A percentile compares a stretch with the other conserved stretches of the same genome.
These are phyloP conservation scores for Aspergillus thermomutatus DNA, from an alignment of 2,329 filamentous ascomycete species.

Conservation along the genomic window DNA sequence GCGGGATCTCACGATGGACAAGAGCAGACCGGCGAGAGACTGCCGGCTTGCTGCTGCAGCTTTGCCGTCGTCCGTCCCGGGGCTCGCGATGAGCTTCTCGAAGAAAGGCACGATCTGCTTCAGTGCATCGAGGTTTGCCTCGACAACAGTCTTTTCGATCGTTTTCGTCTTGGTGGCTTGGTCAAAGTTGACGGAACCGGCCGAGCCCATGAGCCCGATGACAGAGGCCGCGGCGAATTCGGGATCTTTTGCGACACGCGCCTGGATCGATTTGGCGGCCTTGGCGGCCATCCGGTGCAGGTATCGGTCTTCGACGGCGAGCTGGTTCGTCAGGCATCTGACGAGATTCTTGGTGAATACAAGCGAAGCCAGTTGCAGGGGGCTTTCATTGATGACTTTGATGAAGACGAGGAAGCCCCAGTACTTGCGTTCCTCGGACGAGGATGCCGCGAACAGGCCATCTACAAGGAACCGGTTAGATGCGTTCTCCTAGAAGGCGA, in stretches of 20 bases:
- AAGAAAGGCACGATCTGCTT: constrained; percentile 55
- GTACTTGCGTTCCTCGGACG: constrained; percentile 85
- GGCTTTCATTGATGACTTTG: constrained; percentile 61
- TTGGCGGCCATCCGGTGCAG: constrained; percentile 76
- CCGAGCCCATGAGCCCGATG: constrained; percentile 63
- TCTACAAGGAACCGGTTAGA: constrained; percentile 52
- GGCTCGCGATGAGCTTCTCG: constrained; percentile 44
- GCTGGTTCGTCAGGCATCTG: constrained; percentile 77
- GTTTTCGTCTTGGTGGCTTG: constrained; percentile 82
- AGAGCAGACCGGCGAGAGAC: constrained; percentile 51
- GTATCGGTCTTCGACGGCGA: constrained; percentile 72
- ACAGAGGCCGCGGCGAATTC: constrained; percentile 60
- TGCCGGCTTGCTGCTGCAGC: constrained; percentile 46
- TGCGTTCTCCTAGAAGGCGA: background rate
- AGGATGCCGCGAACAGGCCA: constrained; percentile 74
- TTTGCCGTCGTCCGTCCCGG: constrained; percentile 45
- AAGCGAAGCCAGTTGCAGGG: constrained; percentile 49
- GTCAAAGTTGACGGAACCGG: constrained; percentile 77
- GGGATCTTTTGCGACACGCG: constrained; percentile 60
- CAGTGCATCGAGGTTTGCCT: constrained; percentile 51
- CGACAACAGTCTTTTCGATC: constrained; percentile 68
- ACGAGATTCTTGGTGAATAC: constrained; percentile 84
- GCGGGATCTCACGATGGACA: constrained; percentile 47
- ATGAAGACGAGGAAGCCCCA: constrained; percentile 87
- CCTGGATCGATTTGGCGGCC: constrained; percentile 68